These are phyloP conservation scores for Cercospora beticola DNA, from an alignment of 2,329 filamentous ascomycete genomes.

Conservation along the genomic window DNA sequence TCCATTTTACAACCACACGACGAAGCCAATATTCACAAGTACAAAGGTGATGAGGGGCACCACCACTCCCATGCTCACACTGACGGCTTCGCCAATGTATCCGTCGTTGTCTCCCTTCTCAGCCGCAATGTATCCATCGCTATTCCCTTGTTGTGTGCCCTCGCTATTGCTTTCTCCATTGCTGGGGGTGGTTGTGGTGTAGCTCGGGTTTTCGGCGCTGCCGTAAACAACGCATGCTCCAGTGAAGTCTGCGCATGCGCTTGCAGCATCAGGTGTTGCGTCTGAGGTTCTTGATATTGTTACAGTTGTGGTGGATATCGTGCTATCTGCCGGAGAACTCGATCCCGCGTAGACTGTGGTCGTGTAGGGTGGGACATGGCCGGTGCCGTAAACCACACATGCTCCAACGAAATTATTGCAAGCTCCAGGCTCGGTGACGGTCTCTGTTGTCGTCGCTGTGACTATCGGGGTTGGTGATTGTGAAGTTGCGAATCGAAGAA, in stretches of 20 bases:
- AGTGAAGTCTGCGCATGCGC: conserved; percentile 20
- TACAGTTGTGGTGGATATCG: conserved; percentile 15
- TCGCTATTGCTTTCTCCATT: conserved; percentile 7
- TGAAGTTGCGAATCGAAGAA: not conserved
- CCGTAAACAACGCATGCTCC: conserved; percentile 28
- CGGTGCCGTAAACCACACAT: conserved; percentile 19
- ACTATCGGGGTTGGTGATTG: conserved; percentile 18
- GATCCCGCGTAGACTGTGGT: conserved; percentile 16
- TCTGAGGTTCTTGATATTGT: conserved; percentile 11
- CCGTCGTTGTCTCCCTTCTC: conserved; percentile 12
- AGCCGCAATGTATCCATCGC: conserved; percentile 21
- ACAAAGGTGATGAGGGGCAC: conserved; percentile 12
- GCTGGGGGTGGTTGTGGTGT: conserved; percentile 8
- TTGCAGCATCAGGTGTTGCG: conserved; percentile 6
- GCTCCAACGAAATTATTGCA: conserved; percentile 21
- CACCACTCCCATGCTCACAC: conserved; percentile 7
- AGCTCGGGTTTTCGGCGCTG: conserved; percentile 1
- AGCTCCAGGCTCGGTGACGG: conserved; percentile 11
- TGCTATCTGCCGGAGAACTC: not conserved
- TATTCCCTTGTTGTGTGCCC: conserved; percentile 7
- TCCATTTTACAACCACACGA: conserved; percentile 9
- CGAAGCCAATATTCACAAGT: conserved; percentile 16
- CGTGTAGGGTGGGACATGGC: conserved; percentile 11
- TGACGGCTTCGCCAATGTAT: conserved; percentile 17
- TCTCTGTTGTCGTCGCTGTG: conserved; percentile 18